Evolutionary conservation across 139 green algal species (phyloP), one percentile per base, ranked within the genome.

Genomic region (Nannochloris sp.): DNA sequence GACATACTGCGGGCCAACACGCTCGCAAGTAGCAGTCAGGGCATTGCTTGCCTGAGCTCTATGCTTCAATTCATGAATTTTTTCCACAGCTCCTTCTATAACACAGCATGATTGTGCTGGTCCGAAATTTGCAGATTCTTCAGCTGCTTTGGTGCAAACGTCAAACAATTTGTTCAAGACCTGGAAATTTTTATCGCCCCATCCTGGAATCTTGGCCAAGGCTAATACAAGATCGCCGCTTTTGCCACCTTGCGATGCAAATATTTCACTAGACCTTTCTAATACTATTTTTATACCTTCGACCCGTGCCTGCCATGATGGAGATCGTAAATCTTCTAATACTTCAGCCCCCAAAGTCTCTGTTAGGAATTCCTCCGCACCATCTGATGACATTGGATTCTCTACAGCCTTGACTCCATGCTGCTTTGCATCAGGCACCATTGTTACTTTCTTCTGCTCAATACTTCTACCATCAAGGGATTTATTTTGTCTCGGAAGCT

Each of bases 161-260:
- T 97, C 91, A 74, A 97, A 90, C 62, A 84, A 68, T 73, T 94
- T 96, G 37, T 77, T 73, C 77, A 96, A 69, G 9, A 95, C 91
- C 88, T 98, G 92, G 71, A 98, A 95, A 68, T 97, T 97, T 72
- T 95, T 97, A 62, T 98, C 92, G 4, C 31, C 66, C 84, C 87
- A 97, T 55, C 92, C 83, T 2, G 88, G 89, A 45, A 95, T 25
- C 40, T 80, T 66, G 4, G 78, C 74, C 49, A 95, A 55, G 49
- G 69, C 78, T 51, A 89, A 80, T 25, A 87, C 61, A 14, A 96
- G 62, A 25, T 73, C 30, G 25, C 63, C 67, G 40, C 68, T 67
- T 28, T 78, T 62, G 6, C 36, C 26, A 40, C 11, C 33, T 13
- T 40, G 33, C 20, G 71, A 61, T 2, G 78, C 63, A 8, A 63